Base-by-base conservation (phyloP, 1,284 basidiomycete genomes). In the Rhodotorula sp. region DNA sequence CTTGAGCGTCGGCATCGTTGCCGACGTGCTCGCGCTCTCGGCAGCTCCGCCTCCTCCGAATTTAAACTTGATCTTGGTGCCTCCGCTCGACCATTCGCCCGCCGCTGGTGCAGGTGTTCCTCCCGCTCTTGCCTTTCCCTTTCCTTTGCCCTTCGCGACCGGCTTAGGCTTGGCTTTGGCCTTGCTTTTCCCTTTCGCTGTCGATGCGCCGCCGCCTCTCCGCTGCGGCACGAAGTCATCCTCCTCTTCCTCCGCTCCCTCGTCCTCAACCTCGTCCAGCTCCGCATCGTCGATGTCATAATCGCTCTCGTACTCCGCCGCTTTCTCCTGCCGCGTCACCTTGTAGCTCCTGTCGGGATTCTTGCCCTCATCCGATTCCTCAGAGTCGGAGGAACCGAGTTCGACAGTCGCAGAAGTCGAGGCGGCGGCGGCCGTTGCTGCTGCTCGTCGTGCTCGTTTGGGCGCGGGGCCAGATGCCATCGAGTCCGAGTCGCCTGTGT, bases 221-320 rank as follows among this genome's bases (percentile, higher is more conserved):
- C 64, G 61, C 48, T 66, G 65, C 13, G 65, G 70, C 4, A 62
- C 57, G 36, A 67, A 74, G 20, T 72, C 66, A 29, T 69, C 73
- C 52, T 69, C 68, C 22, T 52, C 57, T 6, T 55, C 62, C 30
- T 57, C 39, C n/a, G n/a, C n/a, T 6, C 36, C 58, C 1, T 53
- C 47, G 19, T 63, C 60, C 15, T 49, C 39, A 24, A 56, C 46
- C 36, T 62, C 60, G 4, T 48, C 62, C 36, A 22, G 27, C 30
- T 48, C 65, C 2, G 36, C 62, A n/a, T 62, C 62, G 57, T 64
- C 67, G 30, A 61, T 46, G 29, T 62, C 70, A 27, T 57, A 62
- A 49, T 66, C 67, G 11, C 47, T 57, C 27, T 52, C 63, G 27
- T 58, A 55, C 48, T 59, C 64, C 17, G 32, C 32, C 15, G 47